These are phyloP conservation scores for Cyclocybe cylindracea DNA, from an alignment of 768 basidiomycete species.

Conservation along the genomic window DNA sequence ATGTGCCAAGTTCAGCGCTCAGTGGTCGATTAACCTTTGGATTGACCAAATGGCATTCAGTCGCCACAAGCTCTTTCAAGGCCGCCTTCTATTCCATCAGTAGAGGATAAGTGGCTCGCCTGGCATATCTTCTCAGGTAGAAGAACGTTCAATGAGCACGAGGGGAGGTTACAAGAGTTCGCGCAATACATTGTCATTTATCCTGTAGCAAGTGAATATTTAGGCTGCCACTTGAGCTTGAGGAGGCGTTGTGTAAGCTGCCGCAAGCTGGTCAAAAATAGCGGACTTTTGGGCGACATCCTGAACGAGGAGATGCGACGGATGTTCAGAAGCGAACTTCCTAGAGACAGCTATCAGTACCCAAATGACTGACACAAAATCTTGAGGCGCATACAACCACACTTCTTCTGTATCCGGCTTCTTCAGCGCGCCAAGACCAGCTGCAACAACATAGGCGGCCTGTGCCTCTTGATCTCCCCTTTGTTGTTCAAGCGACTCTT, in stretches of 20 bases:
- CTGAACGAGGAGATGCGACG: slow-evolving; percentile 67
- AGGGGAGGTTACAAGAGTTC: too few relatives aligned
- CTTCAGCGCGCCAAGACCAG: slow-evolving; percentile 59
- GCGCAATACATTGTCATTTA: too few relatives aligned
- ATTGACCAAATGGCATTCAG: too few relatives aligned
- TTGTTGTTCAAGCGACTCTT: slow-evolving; percentile 68
- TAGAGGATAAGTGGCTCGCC: too few relatives aligned
- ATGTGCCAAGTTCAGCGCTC: too few relatives aligned
- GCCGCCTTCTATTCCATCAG: too few relatives aligned
- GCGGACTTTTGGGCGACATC: slow-evolving; percentile 63
- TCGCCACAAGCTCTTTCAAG: too few relatives aligned
- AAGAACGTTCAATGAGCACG: too few relatives aligned
- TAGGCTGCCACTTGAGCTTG: slow-evolving; percentile 20
- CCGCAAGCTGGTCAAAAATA: slow-evolving; percentile 61
- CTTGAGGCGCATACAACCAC: slow-evolving; percentile 57
- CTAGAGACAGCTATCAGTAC: slow-evolving; percentile 23
- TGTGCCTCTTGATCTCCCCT: slow-evolving; percentile 64
- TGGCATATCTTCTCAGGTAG: too few relatives aligned
- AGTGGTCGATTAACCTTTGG: too few relatives aligned
- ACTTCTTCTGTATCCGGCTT: slow-evolving; percentile 63
- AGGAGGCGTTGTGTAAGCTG: slow-evolving; percentile 64
- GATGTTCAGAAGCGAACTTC: slow-evolving; percentile 48
- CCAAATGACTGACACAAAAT: not conserved
- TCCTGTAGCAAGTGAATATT: slow-evolving; percentile 10
- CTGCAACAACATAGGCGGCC: slow-evolving; percentile 66